Base-by-base conservation (phyloP, 2,329 filamentous ascomycete genomes). In the Sporothrix dimorphospora region DNA sequence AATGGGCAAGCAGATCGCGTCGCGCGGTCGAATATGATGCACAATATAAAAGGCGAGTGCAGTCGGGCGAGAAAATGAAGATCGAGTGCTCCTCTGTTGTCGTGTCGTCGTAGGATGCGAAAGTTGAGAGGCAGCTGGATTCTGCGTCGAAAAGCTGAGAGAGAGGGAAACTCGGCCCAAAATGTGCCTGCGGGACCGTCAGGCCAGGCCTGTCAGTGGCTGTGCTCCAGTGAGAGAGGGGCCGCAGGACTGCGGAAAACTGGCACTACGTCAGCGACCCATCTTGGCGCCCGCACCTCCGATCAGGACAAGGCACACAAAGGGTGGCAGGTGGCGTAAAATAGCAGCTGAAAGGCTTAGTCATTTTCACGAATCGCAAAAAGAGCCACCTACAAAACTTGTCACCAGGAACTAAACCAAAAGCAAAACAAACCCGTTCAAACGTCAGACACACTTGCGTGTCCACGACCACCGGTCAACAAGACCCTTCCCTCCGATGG, bases 401-500 rank as follows among this genome's bases (percentile, higher is more conserved):
- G 8, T 9, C 63, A 30, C 11, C 16, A 66, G 16, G 27, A 34
- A 34, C 40, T 47, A 38, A 42, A n/a, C 24, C 3, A 51, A 67
- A 67, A 21, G 45, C 61, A 68, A 38, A 53, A 53, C 11, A n/a
- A 9, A 67, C 14, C 14, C 42, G n/a, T 67, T 30, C 63, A 14
- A n/a, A n/a, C n/a, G n/a, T 27, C 24, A 57, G 49, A 24, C 66
- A 55, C 34, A n/a, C 40, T 40, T 63, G 24, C 27, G 59, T 65
- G 59, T 21, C 38, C 8, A 65, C 38, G 38, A 65, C 34, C 59
- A 65, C 38, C 38, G 40, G 59, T 19, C 59, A 27, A 14, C 6
- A 65, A 45, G 11, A 65, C 59, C 38, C 42, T n/a, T 47, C 40
- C 34, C 21, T n/a, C 45, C 47, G 14, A 73, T 73, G 72, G 83